Evolutionary conservation across 176 grass and related monocot genomes (phyloP), one percentile per base, ranked within the genome.

Genomic region (Oryza officinalis): DNA sequence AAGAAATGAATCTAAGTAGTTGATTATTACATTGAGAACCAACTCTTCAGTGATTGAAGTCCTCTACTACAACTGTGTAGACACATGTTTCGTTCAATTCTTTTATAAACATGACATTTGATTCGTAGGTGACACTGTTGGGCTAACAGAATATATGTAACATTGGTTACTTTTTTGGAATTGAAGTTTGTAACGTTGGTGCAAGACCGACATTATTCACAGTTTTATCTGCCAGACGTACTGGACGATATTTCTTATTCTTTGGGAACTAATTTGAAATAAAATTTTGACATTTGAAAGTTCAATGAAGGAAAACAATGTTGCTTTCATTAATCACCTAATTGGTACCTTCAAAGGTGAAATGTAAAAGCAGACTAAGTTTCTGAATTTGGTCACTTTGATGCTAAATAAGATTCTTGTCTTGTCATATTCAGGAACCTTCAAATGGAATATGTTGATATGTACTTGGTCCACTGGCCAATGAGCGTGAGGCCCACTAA

Each of bases 381-480:
- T 54, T 54, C 61, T 46, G 70, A n/a, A 75, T 20, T 76, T 15
- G 27, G 67, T 26, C 52, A 35, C 7, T 25, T 65, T 28, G 32
- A 20, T 82, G 37, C 50, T 86, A 72, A 46, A 27, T 7, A 32
- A 13, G 25, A 35, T 57, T 65, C 38, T 27, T 67, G 27, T 69
- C 14, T 35, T 67, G 46, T n/a, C 31, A 31, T 74, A 11, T 79
- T 28, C 27, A 92, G 89, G 61, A 86, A 90, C 18, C 85, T 94
- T 70, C 73, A 88, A 82, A 50, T 92, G 78, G 89, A 94, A 80
- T 90, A 88, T 69, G 77, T 94, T 71, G 92, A 94, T 85, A 26
- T 94, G 66, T 92, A 94, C 80, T 78, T 94, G 66, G 40, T 92
- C 13, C 92, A 90, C 52, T 92, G 87, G 84, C 89, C 89, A 4